A percentile compares a stretch with the other conserved stretches of the same genome.
These are phyloP conservation scores for Golubevia pallescens DNA, from an alignment of 1,284 basidiomycete species.

Conservation along the genomic window DNA sequence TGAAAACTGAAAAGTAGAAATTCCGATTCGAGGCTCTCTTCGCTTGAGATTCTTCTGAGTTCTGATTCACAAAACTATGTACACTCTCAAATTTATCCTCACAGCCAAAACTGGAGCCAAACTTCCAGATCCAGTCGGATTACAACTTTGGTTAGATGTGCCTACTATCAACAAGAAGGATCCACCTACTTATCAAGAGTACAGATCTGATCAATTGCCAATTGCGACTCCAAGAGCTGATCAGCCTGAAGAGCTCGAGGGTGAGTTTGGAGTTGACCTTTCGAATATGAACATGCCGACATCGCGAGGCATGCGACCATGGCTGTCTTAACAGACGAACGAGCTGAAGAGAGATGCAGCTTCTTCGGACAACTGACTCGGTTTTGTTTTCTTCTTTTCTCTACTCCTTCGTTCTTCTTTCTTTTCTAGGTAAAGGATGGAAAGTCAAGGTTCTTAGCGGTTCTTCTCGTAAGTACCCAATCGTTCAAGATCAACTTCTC, in stretches of 20 bases:
- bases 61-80: too few species aligned
- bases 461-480: not conserved
- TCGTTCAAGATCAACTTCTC: too few species aligned
- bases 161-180: conserved; percentile 33
- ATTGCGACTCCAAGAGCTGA: conserved; percentile 15
- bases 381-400: too few species aligned
- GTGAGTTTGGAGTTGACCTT: too few species aligned
- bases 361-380: too few species aligned
- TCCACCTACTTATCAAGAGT: conserved; percentile 48
- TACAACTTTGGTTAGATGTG: conserved; percentile 57
- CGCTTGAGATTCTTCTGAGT: too few species aligned
- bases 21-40: conserved; percentile 1
- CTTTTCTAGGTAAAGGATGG: conserved; percentile 42
- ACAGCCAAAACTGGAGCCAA: conserved; percentile 26
- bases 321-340: not conserved
- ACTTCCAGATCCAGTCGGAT: conserved; percentile 32
- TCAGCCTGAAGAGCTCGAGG: conserved; percentile 27
- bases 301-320: not conserved
- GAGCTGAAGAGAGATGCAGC: not conserved
- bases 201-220: conserved; percentile 23
- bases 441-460: conserved; percentile 45
- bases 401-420: too few species aligned
- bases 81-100: too few species aligned
- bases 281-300: too few species aligned
- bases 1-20: not conserved